A percentile compares a stretch with the other conserved stretches of the same genome.
These are phyloP conservation scores for Anthracocystis panici-leucophaei DNA, from an alignment of 1,284 basidiomycete genomes.

Conservation along the genomic window DNA sequence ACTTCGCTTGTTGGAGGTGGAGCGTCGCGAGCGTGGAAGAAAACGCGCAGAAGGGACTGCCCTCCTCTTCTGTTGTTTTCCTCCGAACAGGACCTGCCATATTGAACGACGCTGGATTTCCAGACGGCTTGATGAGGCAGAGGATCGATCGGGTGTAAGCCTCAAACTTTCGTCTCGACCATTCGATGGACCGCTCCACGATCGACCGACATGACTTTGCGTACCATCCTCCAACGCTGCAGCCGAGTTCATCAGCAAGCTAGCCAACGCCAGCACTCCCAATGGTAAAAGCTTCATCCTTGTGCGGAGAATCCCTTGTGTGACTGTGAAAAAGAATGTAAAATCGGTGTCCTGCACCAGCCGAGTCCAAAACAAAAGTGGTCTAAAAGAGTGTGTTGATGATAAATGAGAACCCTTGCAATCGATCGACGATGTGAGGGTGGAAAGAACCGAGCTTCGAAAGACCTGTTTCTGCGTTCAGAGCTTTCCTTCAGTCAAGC, in stretches of 20 bases:
- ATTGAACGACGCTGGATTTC: constrained; percentile 26
- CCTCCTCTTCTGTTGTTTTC: constrained; percentile 33
- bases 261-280: constrained; percentile 28
- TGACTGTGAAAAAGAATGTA: constrained; percentile 10
- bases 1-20: constrained; percentile 10
- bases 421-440: constrained; percentile 24
- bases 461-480: constrained; percentile 10
- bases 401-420: constrained; percentile 14
- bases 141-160: constrained; percentile 15
- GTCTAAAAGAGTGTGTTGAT: constrained; percentile 10
- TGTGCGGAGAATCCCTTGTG: background rate
- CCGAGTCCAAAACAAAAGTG: constrained; percentile 8
- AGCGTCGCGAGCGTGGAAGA: constrained; percentile 6
- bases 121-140: background rate
- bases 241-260: constrained; percentile 23
- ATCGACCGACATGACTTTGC: background rate
- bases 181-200: background rate
- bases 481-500: constrained; percentile 1
- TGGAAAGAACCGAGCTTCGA: constrained; percentile 6
- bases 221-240: constrained; percentile 12
- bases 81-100: constrained; percentile 26
- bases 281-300: constrained; percentile 39
- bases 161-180: background rate
- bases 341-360: constrained; percentile 35
- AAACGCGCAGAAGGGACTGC: constrained; percentile 43